phyloP scores from a whole-genome alignment of 306 rosid genomes.

The cucumber (Cucumis sativus) region Cucumber_9930_V3 NC_026659.2:6096501-6097000 shows the following conservation, averaged over 20 bases:
- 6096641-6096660: background rate
- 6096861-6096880: background rate
- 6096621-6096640: conserved; percentile 15
- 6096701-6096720: background rate
- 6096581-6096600: conserved; percentile 66
- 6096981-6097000: background rate
- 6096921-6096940: background rate
- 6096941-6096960: background rate
- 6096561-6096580: conserved; percentile 88
- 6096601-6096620: conserved; percentile 69
- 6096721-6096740: background rate
- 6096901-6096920: background rate
- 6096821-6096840: background rate
- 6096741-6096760: background rate
- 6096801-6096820: background rate
- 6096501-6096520: conserved; percentile 21
- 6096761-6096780: background rate
- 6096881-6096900: background rate
- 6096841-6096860: background rate
- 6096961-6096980: background rate
- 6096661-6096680: background rate
- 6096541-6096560: conserved; percentile 56
- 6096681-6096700: background rate
- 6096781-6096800: background rate
- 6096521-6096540: conserved; percentile 42